A percentile compares a stretch with the other conserved stretches of the same genome.
These are phyloP conservation scores for Arthrobotrys megalospora DNA, from an alignment of 2,329 filamentous ascomycete species.

Conservation along the genomic window DNA sequence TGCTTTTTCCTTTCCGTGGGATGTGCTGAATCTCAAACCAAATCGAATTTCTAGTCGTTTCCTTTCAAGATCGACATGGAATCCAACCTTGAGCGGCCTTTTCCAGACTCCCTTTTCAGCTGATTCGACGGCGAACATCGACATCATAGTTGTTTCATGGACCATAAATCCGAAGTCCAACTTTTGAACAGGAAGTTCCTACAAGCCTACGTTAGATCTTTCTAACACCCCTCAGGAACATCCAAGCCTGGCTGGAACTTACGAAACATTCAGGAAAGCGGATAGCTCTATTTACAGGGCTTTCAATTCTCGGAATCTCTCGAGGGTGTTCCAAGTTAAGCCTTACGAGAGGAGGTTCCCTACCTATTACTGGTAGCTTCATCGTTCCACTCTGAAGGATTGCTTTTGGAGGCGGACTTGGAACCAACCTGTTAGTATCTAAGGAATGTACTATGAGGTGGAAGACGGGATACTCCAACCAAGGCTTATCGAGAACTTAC, in stretches of 20 bases:
- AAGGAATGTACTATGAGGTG: conserved; percentile 51
- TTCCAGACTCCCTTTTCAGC: conserved; percentile 63
- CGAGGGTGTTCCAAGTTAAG: conserved; percentile 64
- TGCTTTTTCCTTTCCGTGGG: conserved; percentile 54
- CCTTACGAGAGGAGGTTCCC: conserved; percentile 62
- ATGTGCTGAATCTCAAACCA: conserved; percentile 64
- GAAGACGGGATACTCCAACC: background rate
- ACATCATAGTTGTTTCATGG: conserved; percentile 73
- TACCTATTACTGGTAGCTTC: conserved; percentile 47
- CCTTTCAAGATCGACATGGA: conserved; percentile 68
- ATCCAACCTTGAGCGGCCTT: conserved; percentile 20
- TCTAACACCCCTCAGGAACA: background rate
- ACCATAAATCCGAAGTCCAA: conserved; percentile 77
- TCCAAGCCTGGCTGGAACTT: background rate
- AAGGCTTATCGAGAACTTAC: conserved; percentile 21
- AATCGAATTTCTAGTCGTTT: conserved; percentile 69
- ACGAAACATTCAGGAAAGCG: conserved; percentile 60
- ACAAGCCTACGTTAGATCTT: conserved; percentile 34
- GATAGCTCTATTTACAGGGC: conserved; percentile 64
- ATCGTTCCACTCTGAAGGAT: background rate
- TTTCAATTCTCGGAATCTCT: conserved; percentile 38
- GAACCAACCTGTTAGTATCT: background rate
- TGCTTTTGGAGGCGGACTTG: conserved; percentile 71
- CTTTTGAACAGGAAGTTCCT: conserved; percentile 69
- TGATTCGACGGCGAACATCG: conserved; percentile 71